Conservation (phyloP, 2,329 filamentous ascomycete genomes). For the Chaetomium olivaceum region DNA sequence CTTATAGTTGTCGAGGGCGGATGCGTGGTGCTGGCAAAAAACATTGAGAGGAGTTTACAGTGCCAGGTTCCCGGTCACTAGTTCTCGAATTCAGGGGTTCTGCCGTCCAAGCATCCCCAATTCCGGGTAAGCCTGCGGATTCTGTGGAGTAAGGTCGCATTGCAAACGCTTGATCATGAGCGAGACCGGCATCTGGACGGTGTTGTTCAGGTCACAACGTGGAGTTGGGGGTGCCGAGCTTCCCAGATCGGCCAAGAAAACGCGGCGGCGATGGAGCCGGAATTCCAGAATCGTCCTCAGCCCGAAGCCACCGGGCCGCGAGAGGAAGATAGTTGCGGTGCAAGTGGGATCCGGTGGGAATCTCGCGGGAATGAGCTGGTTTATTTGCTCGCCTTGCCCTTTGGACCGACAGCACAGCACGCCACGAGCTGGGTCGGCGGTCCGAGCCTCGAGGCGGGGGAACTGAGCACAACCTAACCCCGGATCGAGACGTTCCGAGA, state of each 20-base stretch:
- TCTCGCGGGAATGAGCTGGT: conserved; percentile 3
- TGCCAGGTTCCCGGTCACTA: neutral
- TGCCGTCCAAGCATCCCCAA: conserved; percentile 12
- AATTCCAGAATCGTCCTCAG: conserved; percentile 26
- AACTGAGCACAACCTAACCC: neutral
- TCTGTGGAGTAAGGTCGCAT: conserved; percentile 23
- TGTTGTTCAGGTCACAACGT: neutral
- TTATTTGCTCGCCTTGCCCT: neutral
- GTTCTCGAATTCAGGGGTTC: neutral
- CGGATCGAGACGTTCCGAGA: conserved; percentile 28
- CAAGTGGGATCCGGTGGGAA: neutral
- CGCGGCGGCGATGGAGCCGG: conserved; percentile 25
- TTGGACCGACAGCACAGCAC: neutral
- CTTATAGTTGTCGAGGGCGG: conserved; percentile 2
- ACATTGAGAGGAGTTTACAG: neutral
- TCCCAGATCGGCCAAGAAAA: conserved; percentile 18
- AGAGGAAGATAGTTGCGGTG: neutral
- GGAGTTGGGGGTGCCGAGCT: conserved; percentile 21
- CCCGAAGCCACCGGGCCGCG: conserved; percentile 18
- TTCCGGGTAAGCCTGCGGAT: conserved; percentile 19
- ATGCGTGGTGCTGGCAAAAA: neutral
- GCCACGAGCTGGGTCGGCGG: conserved; percentile 4
- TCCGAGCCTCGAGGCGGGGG: conserved; percentile 8
- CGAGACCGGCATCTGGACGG: neutral
- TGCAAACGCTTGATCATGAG: conserved; percentile 10